Base-by-base conservation (phyloP, 306 rosid genomes). In the Vigna angularis region DNA sequence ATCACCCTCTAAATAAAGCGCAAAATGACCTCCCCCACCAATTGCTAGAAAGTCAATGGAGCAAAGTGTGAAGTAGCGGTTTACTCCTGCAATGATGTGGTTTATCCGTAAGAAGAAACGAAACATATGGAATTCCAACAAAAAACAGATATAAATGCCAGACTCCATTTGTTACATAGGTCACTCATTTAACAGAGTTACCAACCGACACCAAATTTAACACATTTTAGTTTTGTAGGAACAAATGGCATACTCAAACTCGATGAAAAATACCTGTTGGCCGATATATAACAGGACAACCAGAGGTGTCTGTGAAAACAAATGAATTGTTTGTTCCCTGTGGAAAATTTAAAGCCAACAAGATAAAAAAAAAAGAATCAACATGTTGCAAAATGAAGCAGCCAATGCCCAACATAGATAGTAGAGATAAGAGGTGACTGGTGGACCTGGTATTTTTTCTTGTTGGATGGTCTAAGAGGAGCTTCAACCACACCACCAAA, bases 401-500 rank as follows among this genome's bases (percentile, higher is more conserved):
- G 57, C 6, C 44, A 58, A 61, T 0, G n/a, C 70, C 28, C 45
- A 74, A 71, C 49, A 56, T 42, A 38, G 11, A 66, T 24, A 3
- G 61, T 44, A 12, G 30, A 32, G 67, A 61, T 15, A 72, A 71
- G 77, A 50, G 73, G 49, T 32, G 9, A 58, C 65, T 64, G 2
- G 78, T 51, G 74, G 70, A 94, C 98, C 97, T 94, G 95, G 81
- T 94, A 94, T 84, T 86, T 92, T 85, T 79, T 90, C 86, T 88
- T 92, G 81, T 64, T 87, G 53, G 91, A 86, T 20, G 97, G 90
- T 77, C 55, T 89, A 63, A 90, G 85, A 36, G 98, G 98, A 79
- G 98, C 97, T 86, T 94, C 98, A 79, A 94, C 89, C 86, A 94
- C 75, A 79, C 97, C 92, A 28, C 97, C 98, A 89, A 94, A 94